These are phyloP conservation scores for Cercospora citrullina DNA, from an alignment of 2,329 filamentous ascomycete genomes.

Conservation along the genomic window DNA sequence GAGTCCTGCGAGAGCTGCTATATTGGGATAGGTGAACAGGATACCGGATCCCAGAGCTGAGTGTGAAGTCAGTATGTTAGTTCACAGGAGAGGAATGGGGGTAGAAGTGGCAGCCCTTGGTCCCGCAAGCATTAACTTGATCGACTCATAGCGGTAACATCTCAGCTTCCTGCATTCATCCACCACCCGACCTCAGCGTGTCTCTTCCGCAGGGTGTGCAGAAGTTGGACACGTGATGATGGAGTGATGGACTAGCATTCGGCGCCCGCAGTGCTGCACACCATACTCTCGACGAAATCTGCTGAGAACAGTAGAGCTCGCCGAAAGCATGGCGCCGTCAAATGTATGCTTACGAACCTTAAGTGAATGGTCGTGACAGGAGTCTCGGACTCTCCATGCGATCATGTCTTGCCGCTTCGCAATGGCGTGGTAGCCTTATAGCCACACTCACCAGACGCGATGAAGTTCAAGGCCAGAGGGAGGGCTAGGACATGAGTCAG, in stretches of 20 bases:
- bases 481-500: constrained; percentile 57
- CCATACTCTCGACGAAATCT: constrained; percentile 11
- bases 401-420: constrained; percentile 18
- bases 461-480: constrained; percentile 83
- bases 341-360: constrained; percentile 30
- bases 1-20: constrained; percentile 75
- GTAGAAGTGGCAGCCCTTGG: constrained; percentile 87
- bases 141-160: constrained; percentile 94
- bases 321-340: constrained; percentile 19
- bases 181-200: constrained; percentile 5
- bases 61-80: constrained; percentile 21
- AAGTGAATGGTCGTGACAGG: constrained; percentile 1
- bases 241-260: constrained; percentile 47
- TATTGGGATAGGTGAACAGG: constrained; percentile 77
- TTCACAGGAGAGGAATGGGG: constrained; percentile 45
- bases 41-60: constrained; percentile 80
- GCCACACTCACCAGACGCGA: constrained; percentile 80
- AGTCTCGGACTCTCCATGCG: background rate
- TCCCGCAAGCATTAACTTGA: constrained; percentile 99
- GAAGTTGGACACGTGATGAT: constrained; percentile 10
- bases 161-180: constrained; percentile 69
- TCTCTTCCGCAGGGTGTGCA: background rate
- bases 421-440: constrained; percentile 11
- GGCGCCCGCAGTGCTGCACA: constrained; percentile 78
- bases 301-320: background rate